Evolutionary conservation across 768 basidiomycete genomes (phyloP), one percentile per base, ranked within the genome.

Genomic region (Omphalotus guepiniiformis): DNA sequence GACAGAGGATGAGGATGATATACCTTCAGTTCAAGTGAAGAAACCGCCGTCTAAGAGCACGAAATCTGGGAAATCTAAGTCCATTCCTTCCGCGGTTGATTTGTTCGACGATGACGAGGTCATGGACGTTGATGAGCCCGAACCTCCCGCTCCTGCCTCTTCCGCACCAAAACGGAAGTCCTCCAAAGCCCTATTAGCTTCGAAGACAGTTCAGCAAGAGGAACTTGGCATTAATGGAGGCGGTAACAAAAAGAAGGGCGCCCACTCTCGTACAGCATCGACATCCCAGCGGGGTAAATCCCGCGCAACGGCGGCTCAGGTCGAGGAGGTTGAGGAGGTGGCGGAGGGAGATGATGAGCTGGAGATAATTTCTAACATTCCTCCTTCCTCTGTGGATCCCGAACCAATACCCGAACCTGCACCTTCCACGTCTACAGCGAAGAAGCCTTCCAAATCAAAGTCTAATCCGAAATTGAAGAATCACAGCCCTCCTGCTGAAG

Each of bases 251-350:
- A 34, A 27, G 11, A 18, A 28, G 28, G 34, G 25, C 13, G 29
- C 21, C 12, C 40, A 27, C 25, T 56, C 53, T 22, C 65, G 45
- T 0, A 59, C 63, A 2, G 65, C 59, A 37, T 68, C 66, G 22
- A 62, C 62, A 6, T 60, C 63, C 3, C 61, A 63, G 23, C 63
- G 30, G 27, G 15, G 6, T 3, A n/a, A 42, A 25, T 32, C 27
- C 30, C 48, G 41, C n/a, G 15, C 30, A 22, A 18, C 30, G 18
- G 4, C 18, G 3, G 13, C 18, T 11, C 36, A 4, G 15, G 29
- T 25, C 13, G 16, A 39, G 23, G 48, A 4, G 15, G 29, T 25
- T 9, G 16, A 39, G 23, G 48, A 49, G 39, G 22, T 34, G n/a
- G 19, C 15, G 6, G 29, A 49, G 13, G 48, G 42, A 29, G 5